Conservation (phyloP, 2,329 filamentous ascomycete genomes). For the Daldinia eschscholtzii region DNA sequence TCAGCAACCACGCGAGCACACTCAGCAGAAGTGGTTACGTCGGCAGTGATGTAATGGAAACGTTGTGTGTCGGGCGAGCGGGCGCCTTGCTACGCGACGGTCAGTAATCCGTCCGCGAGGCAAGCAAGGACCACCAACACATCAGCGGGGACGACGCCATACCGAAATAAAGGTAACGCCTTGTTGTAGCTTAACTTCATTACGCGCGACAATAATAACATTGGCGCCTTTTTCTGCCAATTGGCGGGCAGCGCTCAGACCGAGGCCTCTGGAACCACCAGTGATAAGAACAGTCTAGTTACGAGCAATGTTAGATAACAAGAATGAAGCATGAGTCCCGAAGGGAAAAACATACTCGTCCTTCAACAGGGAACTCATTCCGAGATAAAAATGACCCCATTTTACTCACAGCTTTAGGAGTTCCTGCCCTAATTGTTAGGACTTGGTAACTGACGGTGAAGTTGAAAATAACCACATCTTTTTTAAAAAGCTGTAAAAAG, state of each 20-base stretch:
- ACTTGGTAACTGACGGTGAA: neutral
- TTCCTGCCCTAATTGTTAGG: neutral
- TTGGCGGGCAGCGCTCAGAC: constrained; percentile 69
- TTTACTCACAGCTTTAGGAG: constrained; percentile 32
- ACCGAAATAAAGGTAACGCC: constrained; percentile 69
- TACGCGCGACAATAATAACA: constrained; percentile 76
- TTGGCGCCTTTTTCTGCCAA: constrained; percentile 76
- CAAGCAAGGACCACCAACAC: neutral
- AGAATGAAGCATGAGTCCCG: neutral
- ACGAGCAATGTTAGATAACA: constrained; percentile 16
- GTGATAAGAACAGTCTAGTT: constrained; percentile 79
- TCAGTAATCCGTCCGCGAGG: neutral
- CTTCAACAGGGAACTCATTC: constrained; percentile 70
- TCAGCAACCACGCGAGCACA: constrained; percentile 69
- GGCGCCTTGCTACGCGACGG: constrained; percentile 59
- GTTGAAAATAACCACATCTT: neutral
- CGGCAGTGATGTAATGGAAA: constrained; percentile 75
- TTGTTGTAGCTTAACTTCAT: constrained; percentile 68
- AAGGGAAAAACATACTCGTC: constrained; percentile 60
- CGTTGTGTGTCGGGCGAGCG: constrained; percentile 65
- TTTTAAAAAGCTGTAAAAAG: neutral
- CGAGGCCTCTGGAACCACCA: constrained; percentile 79
- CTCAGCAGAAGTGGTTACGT: constrained; percentile 69
- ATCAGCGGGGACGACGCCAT: constrained; percentile 35
- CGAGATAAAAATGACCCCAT: constrained; percentile 37